phyloP scores from a whole-genome alignment of 148 eudicot species.

The Fallopia convolvulus region DNA sequence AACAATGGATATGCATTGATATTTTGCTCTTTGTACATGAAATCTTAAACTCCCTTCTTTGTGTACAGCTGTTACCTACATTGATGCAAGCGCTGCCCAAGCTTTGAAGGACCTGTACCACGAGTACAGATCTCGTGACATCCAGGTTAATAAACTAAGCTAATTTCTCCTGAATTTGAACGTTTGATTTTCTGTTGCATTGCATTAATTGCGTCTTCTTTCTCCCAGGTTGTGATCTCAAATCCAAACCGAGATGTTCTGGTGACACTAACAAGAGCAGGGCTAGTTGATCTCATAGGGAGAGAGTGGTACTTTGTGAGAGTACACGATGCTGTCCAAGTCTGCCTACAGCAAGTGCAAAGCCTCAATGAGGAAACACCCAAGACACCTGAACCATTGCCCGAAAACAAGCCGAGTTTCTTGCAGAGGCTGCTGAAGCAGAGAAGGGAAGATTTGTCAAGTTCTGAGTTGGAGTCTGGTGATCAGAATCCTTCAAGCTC shows the following conservation, averaged over 20 bases:
- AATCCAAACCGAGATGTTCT: conserved; percentile 89
- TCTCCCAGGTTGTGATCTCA: conserved; percentile 62
- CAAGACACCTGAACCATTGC: conserved; percentile 22
- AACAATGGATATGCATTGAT: background rate
- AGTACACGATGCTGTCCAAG: conserved; percentile 93
- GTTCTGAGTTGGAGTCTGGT: conserved; percentile 58
- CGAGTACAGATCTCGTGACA: conserved; percentile 78
- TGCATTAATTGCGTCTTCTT: background rate
- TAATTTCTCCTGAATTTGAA: background rate
- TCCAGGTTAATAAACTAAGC: conserved; percentile 47
- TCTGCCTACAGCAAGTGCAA: conserved; percentile 77
- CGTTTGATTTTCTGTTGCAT: background rate
- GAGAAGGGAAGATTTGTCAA: conserved; percentile 35
- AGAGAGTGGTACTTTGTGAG: conserved; percentile 97
- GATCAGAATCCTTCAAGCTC: conserved; percentile 25
- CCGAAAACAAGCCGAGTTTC: conserved; percentile 29
- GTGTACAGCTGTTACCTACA: conserved; percentile 66
- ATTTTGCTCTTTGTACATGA: background rate
- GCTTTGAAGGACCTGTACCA: conserved; percentile 75
- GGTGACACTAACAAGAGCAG: conserved; percentile 59
- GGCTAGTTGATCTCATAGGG: conserved; percentile 79
- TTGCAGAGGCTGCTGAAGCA: conserved; percentile 36
- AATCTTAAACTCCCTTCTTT: background rate
- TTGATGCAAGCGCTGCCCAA: conserved; percentile 87
- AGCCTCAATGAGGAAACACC: conserved; percentile 29